Base-by-base conservation (phyloP, 1,139 yeast species). In the Blastobotrys aristatus region DNA sequence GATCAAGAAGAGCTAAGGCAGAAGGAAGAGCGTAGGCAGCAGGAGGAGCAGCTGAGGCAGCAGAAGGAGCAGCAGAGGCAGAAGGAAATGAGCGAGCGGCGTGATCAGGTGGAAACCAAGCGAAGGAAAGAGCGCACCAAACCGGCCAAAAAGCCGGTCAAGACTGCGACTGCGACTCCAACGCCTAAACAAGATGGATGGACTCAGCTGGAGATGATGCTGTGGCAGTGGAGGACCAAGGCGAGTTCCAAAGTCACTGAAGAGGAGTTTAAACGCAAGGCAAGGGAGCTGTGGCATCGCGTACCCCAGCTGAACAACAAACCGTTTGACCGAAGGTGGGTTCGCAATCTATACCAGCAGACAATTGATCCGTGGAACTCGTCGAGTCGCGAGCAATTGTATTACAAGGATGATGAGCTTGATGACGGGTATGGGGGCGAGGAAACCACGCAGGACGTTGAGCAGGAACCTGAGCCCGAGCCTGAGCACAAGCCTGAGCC, bases 401-500 rank as follows among this genome's bases (percentile, higher is more conserved):
- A 36, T 17, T 52, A 43, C 37, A 47, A 39, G 5, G 55, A 53
- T 32, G 52, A 48, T 4, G 55, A 53, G 16, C 33, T 53, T n/a
- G 54, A 51, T 29, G 52, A 49, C 42, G 50, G 55, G 53, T 44
- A 43, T 17, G 32, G 22, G 8, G 13, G 13, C 31, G 7, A 31
- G 20, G 22, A 35, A n/a, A 13, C 13, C 13, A 13, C 21, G 22
- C n/a, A 11, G 21, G 14, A 14, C 11, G 30, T 10, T 5, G 31
- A 37, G 30, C 13, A 13, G 14, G 30, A 22, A 21, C 13, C 5
- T 17, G 20, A 22, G n/a, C 30, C 6, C 27, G 7, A 37, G 30
- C 4, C 6, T 8, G 44, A 40, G 18, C n/a, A 29, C 18, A 33
- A 40, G 24, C 30, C 30, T 11, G 44, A 40, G 17, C 16, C 2